Evolutionary conservation across 2,329 filamentous ascomycete species (phyloP).

Genomic region (Byssothecium circinans): DNA sequence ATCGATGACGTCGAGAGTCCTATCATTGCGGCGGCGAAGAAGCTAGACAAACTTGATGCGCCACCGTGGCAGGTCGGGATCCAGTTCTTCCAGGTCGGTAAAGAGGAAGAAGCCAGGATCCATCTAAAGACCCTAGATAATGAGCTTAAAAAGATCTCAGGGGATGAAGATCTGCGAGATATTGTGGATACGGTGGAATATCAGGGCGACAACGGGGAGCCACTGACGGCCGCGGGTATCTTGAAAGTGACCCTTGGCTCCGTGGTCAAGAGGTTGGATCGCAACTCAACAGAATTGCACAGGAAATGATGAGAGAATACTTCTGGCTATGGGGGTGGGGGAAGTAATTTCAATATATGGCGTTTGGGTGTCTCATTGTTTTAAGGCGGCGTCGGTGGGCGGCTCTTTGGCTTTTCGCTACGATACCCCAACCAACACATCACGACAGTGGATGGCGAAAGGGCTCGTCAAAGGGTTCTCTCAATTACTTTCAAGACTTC

Average conservation of each 20-base stretch:
- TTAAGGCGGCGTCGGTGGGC: not conserved
- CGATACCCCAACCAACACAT: not conserved
- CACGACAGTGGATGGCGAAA: not conserved
- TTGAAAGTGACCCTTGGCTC: conserved; percentile 78
- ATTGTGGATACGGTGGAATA: conserved; percentile 92
- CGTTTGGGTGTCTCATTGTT: not conserved
- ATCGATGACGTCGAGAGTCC: conserved; percentile 72
- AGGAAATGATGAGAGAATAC: no score
- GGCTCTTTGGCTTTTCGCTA: not conserved
- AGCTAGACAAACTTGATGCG: conserved; percentile 70
- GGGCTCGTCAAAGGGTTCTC: not conserved
- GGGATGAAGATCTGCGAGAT: conserved; percentile 66
- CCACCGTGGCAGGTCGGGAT: conserved; percentile 83
- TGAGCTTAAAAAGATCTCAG: conserved; percentile 58
- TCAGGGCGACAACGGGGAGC: conserved; percentile 54
- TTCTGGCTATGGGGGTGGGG: no score
- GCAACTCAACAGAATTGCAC: conserved; percentile 41
- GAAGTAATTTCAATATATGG: not conserved
- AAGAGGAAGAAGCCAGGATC: conserved; percentile 64
- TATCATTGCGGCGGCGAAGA: conserved; percentile 67
- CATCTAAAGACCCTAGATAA: conserved; percentile 77
- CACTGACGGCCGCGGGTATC: conserved; percentile 69
- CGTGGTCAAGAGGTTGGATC: conserved; percentile 68
- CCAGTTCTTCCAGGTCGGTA: conserved; percentile 94
- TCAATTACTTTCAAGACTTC: not conserved